These are phyloP conservation scores for Inga laurina DNA, from an alignment of 306 rosid species.

Conservation along the genomic window DNA sequence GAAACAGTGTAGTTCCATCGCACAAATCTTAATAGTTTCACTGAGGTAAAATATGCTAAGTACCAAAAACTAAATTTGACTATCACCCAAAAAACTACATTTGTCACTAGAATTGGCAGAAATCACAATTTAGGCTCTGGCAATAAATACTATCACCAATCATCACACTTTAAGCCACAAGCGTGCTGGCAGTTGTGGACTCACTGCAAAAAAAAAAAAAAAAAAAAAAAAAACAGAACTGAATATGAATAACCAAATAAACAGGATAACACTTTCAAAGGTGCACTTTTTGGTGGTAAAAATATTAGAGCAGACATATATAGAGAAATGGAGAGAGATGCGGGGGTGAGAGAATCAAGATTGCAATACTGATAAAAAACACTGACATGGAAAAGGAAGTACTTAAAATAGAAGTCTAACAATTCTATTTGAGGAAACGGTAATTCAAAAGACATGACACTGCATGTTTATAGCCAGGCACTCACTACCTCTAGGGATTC, in stretches of 20 bases:
- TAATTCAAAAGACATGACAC: not conserved
- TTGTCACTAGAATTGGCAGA: not conserved
- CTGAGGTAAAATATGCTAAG: not conserved
- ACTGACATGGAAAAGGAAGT: not conserved
- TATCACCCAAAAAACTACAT: not conserved
- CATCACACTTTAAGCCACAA: not conserved
- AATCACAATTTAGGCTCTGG: not conserved
- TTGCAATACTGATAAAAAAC: not conserved
- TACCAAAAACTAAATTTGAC: not conserved
- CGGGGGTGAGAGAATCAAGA: not conserved
- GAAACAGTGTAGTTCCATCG: not conserved
- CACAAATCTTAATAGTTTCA: not conserved
- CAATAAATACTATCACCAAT: not conserved
- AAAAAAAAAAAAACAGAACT: not conserved
- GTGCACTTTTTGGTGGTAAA: not conserved
- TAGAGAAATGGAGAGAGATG: not conserved
- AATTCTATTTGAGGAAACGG: not conserved
- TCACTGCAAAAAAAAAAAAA: not conserved
- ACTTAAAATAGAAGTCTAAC: not conserved
- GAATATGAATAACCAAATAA: not conserved
- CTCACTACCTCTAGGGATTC: not conserved
- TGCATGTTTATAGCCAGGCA: not conserved
- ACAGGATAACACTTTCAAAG: not conserved
- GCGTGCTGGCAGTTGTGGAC: conserved; percentile 18
- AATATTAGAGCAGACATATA: not conserved